These are phyloP conservation scores for Rhodotorula sp. DNA, from an alignment of 1,284 basidiomycete genomes.

Conservation along the genomic window DNA sequence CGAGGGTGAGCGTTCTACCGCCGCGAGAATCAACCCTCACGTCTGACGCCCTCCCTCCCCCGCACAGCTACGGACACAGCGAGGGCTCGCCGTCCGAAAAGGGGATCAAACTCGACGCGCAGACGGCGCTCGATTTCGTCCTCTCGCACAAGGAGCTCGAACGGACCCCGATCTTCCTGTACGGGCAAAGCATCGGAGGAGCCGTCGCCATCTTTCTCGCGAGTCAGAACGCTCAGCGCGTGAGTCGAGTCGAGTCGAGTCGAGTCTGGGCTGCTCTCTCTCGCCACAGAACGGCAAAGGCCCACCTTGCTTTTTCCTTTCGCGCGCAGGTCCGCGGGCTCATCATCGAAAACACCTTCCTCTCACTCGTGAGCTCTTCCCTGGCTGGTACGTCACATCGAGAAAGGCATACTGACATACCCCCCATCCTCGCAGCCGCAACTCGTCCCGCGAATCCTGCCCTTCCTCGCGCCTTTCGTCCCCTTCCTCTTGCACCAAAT, in stretches of 20 bases:
- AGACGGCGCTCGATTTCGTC: constrained; percentile 66
- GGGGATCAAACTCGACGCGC: constrained; percentile 53
- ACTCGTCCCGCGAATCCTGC: constrained; percentile 77
- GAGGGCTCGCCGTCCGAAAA: constrained; percentile 66
- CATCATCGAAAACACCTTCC: constrained; percentile 92
- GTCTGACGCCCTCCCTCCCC: constrained; percentile 34
- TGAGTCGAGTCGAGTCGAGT: not conserved
- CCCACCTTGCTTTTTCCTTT: not conserved
- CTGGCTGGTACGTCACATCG: not conserved
- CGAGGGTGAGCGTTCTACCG: constrained; percentile 59
- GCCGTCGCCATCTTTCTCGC: constrained; percentile 88
- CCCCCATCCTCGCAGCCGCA: constrained; percentile 51
- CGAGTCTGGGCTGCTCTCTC: too few species aligned
- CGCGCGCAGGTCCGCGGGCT: constrained; percentile 60
- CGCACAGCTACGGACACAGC: constrained; percentile 45
- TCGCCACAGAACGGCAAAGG: not conserved
- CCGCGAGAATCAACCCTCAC: too few species aligned
- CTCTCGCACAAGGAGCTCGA: constrained; percentile 66
- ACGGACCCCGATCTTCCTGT: constrained; percentile 61
- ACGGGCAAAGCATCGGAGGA: constrained; percentile 95
- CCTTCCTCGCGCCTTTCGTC: constrained; percentile 69
- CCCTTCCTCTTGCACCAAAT: constrained; percentile 79
- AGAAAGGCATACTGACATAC: too few species aligned
- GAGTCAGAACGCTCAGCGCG: constrained; percentile 66
- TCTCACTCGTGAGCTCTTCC: constrained; percentile 58